Percentiles rank a stretch among this genome's conserved stretches.
phyloP scores from a whole-genome alignment of 768 basidiomycete genomes.

The Nidularia pulvinata region DNA sequence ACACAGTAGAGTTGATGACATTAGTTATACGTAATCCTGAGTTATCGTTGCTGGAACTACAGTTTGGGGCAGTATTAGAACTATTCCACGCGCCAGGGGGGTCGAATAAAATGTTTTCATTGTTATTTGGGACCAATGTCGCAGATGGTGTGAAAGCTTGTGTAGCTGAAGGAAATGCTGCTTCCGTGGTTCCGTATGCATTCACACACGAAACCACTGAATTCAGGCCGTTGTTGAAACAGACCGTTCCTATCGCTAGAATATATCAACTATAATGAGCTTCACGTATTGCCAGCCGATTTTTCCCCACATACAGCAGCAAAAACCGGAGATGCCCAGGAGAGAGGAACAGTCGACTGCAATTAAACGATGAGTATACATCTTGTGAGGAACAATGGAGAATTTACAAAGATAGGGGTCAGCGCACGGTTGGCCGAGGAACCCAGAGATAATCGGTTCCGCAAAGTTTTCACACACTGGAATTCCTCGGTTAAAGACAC shows the following conservation, averaged over 20 bases:
- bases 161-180: slow-evolving; percentile 12
- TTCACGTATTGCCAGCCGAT: background rate
- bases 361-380: background rate
- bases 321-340: background rate
- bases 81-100: slow-evolving; percentile 9
- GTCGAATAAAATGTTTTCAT: slow-evolving; percentile 3
- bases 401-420: background rate
- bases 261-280: background rate
- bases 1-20: slow-evolving; percentile 11
- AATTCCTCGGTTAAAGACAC: background rate
- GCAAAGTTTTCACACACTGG: background rate
- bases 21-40: slow-evolving; percentile 9
- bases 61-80: slow-evolving; percentile 2
- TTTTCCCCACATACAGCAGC: background rate
- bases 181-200: slow-evolving; percentile 10
- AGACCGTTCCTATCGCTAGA: background rate
- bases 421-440: background rate
- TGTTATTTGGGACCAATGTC: slow-evolving; percentile 4
- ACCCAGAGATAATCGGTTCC: background rate
- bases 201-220: slow-evolving; percentile 8
- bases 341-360: background rate
- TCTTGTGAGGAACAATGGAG: background rate
- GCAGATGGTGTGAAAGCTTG: slow-evolving; percentile 7
- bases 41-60: slow-evolving; percentile 1
- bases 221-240: slow-evolving; percentile 2